A percentile compares a stretch with the other conserved stretches of the same genome.
Conservation (phyloP, 176 grass and related monocot species). For the Musa troglodytarum region DNA sequence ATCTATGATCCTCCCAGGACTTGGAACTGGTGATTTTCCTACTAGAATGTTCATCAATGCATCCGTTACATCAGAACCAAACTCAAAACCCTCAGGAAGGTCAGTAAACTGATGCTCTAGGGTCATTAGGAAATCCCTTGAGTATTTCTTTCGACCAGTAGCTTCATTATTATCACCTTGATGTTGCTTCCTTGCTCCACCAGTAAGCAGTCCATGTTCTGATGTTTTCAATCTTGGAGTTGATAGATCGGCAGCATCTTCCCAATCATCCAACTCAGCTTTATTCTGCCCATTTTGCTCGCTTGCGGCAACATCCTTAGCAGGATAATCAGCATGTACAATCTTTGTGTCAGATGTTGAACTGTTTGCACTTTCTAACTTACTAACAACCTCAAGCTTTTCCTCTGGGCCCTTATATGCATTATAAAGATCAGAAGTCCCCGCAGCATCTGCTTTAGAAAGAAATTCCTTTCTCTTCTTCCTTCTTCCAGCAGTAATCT, state of each 20-base stretch:
- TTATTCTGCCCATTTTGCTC: slow-evolving; percentile 53
- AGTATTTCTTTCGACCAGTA: slow-evolving; percentile 51
- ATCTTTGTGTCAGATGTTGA: slow-evolving; percentile 28
- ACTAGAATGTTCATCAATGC: slow-evolving; percentile 35
- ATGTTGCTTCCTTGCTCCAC: slow-evolving; percentile 8
- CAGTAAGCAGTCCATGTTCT: slow-evolving; percentile 23
- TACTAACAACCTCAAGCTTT: slow-evolving; percentile 29
- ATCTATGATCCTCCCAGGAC: slow-evolving; percentile 50
- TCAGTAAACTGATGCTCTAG: slow-evolving; percentile 40
- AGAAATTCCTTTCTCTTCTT: slow-evolving; percentile 79
- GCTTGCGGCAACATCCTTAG: slow-evolving; percentile 30
- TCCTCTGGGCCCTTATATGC: slow-evolving; percentile 89
- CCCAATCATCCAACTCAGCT: slow-evolving; percentile 79
- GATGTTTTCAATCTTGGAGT: slow-evolving; percentile 54
- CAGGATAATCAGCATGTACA: slow-evolving; percentile 22
- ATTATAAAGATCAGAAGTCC: slow-evolving; percentile 86
- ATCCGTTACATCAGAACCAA: slow-evolving; percentile 26
- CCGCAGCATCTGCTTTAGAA: slow-evolving; percentile 89
- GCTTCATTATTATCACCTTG: slow-evolving; percentile 34
- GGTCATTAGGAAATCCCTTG: slow-evolving; percentile 79
- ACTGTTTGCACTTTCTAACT: slow-evolving; percentile 25
- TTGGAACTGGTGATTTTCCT: slow-evolving; percentile 49
- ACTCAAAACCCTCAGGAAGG: slow-evolving; percentile 71
- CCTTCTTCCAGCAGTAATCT: slow-evolving; percentile 40
- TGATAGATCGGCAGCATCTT: slow-evolving; percentile 78